A percentile compares a stretch with the other conserved stretches of the same genome.
phyloP scores from a whole-genome alignment of 768 basidiomycete genomes.

The Amyloporia xantha region DNA sequence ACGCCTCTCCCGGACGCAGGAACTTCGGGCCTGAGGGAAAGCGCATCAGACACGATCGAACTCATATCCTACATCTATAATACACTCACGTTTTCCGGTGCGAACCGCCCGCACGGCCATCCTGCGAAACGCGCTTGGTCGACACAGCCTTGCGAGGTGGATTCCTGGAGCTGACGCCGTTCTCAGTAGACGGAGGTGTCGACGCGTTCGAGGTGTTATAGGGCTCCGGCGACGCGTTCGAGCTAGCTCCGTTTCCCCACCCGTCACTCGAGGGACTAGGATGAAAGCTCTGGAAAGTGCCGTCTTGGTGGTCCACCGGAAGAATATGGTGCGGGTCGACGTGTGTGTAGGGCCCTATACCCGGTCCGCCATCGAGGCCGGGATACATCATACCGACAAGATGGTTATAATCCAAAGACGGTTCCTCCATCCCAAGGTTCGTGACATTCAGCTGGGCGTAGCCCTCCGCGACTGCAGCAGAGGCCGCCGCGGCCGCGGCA shows the following conservation, averaged over 20 bases:
- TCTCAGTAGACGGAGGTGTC: conserved; percentile 64
- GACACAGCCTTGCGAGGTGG: conserved; percentile 56
- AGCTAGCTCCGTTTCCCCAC: conserved; percentile 70
- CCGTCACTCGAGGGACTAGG: conserved; percentile 79
- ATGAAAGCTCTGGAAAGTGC: conserved; percentile 48
- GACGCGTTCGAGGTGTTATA: conserved; percentile 64
- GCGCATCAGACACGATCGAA: background rate
- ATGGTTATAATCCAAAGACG: conserved; percentile 53
- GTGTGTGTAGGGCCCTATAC: conserved; percentile 53
- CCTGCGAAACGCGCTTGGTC: conserved; percentile 54
- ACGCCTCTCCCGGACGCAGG: conserved; percentile 31
- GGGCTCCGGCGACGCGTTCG: conserved; percentile 71
- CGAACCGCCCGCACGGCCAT: conserved; percentile 22
- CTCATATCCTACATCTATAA: background rate
- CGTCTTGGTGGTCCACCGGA: conserved; percentile 35
- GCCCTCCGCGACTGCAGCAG: conserved; percentile 64
- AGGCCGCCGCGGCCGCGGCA: conserved; percentile 56
- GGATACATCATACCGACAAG: conserved; percentile 62
- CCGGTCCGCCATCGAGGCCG: conserved; percentile 34
- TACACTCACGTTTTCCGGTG: conserved; percentile 40
- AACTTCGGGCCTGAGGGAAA: conserved; percentile 56
- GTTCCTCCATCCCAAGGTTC: conserved; percentile 48
- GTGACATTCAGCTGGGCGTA: conserved; percentile 62
- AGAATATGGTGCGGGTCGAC: conserved; percentile 91
- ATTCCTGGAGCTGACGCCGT: conserved; percentile 27